Evolutionary conservation across 257 asterid species (phyloP).

Genomic region (Nicotiana tomentosiformis): DNA sequence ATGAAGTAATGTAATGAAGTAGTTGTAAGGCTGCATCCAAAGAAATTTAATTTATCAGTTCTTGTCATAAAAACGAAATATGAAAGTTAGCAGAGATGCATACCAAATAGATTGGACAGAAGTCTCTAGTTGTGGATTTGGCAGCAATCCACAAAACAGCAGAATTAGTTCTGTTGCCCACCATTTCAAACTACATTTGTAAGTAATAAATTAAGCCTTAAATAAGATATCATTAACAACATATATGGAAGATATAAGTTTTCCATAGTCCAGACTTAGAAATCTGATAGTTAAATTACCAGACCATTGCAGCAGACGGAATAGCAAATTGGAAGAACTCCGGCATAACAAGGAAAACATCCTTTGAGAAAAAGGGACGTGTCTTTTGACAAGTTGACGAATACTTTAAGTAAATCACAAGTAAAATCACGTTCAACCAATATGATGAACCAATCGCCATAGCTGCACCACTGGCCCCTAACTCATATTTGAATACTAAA

Average conservation of each 20-base stretch:
- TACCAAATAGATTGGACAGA: conserved; percentile 66
- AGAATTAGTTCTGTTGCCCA: conserved; percentile 67
- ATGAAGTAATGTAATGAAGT: conserved; percentile 41
- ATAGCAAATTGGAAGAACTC: conserved; percentile 50
- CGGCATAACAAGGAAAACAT: conserved; percentile 32
- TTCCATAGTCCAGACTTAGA: too few species aligned
- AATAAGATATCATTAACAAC: not conserved
- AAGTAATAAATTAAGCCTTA: not conserved
- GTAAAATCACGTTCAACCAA: conserved; percentile 47
- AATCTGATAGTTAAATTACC: conserved; percentile 26
- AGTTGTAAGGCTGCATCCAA: conserved; percentile 42
- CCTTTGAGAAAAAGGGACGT: conserved; percentile 27
- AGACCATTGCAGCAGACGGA: conserved; percentile 67
- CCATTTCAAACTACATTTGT: conserved; percentile 48
- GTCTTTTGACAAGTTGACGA: conserved; percentile 46
- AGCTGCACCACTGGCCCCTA: conserved; percentile 45
- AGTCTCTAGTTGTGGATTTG: conserved; percentile 59
- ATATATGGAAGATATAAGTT: not conserved
- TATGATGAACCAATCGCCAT: conserved; percentile 38
- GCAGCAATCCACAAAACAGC: conserved; percentile 44
- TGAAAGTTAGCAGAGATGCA: not conserved
- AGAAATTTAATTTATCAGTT: not conserved
- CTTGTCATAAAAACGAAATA: not conserved
- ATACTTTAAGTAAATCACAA: conserved; percentile 35
- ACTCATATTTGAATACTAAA: conserved; percentile 31